Base-by-base conservation (phyloP, 2,329 filamentous ascomycete species). In the Pseudocercospora macadamiae region DNA sequence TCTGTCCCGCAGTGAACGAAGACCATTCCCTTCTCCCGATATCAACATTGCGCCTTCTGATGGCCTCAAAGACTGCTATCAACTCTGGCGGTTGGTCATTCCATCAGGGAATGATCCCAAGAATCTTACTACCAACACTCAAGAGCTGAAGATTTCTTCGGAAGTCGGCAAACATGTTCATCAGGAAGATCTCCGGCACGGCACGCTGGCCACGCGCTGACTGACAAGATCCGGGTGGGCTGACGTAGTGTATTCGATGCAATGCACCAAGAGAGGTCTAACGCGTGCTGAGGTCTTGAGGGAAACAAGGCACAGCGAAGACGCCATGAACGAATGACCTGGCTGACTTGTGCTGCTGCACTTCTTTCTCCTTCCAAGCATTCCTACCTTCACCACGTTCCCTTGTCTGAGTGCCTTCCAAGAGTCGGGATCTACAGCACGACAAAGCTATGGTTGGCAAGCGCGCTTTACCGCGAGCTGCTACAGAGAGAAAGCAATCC, bases 401-500 rank as follows among this genome's bases (percentile, higher is more conserved):
- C 42, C 42, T 26, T 19, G 42, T 25, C 42, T 25, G 21, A 3
- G 19, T 25, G 42, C 42, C n/a, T 26, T 14, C n/a, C 23, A 23
- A 16, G 42, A 23, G 42, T 26, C 42, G 42, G 42, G 23, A 23
- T 26, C 10, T 23, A 47, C 42, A 25, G 42, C n/a, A 23, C 42
- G 42, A 26, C 42, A 47, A 21, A 28, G 23, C 21, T 16, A 60
- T 72, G 70, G 70, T 72, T 21, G 70, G 70, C 61, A 71, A 71
- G 59, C 62, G 68, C 61, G 51, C 60, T 66, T 49, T 66, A 25
- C 57, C 60, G 23, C 47, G 44, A 16, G 16, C 47, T 19, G 9
- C 39, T 10, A 53, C 32, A 9, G 30, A 42, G 16, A 52, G 39
- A n/a, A 28, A 54, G 47, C 48, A 42, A 25, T 55, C 52, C 23